phyloP scores from a whole-genome alignment of 257 asterid genomes.

The Craterostigma plantagineum region DNA sequence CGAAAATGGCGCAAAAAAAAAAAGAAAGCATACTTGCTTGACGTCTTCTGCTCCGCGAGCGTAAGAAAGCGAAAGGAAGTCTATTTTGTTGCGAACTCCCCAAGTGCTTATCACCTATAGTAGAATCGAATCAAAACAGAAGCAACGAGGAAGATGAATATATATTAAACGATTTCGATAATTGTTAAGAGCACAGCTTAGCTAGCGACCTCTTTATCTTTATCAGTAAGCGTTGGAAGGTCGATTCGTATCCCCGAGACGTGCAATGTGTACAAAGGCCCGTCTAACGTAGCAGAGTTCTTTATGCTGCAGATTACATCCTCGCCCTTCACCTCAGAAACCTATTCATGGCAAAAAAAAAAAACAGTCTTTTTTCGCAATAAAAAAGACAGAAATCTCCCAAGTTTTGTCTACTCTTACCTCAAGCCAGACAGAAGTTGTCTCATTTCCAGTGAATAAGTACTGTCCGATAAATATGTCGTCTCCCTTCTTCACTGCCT shows the following conservation, averaged over 20 bases:
- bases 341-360: slow-evolving; percentile 24
- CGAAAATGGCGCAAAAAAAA: background rate
- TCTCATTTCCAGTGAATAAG: slow-evolving; percentile 49
- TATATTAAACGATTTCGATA: too few relatives aligned
- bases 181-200: background rate
- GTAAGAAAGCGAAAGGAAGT: slow-evolving; percentile 80
- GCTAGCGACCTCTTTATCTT: slow-evolving; percentile 65
- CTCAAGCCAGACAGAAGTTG: slow-evolving; percentile 52
- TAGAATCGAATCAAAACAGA: too few relatives aligned
- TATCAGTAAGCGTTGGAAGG: slow-evolving; percentile 70
- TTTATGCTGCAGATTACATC: slow-evolving; percentile 73
- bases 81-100: slow-evolving; percentile 78
- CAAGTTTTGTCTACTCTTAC: too few relatives aligned
- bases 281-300: slow-evolving; percentile 73
- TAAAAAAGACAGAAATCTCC: background rate
- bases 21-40: slow-evolving; percentile 38
- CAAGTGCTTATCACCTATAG: slow-evolving; percentile 80
- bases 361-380: background rate
- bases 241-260: slow-evolving; percentile 60
- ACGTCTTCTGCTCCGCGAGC: slow-evolving; percentile 83
- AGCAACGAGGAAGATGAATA: too few relatives aligned
- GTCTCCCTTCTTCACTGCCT: slow-evolving; percentile 35
- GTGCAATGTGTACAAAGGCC: slow-evolving; percentile 70
- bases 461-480: slow-evolving; percentile 49
- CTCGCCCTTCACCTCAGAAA: slow-evolving; percentile 48